Base-by-base conservation (phyloP, 2,329 filamentous ascomycete genomes). In the Sclerotinia borealis region DNA sequence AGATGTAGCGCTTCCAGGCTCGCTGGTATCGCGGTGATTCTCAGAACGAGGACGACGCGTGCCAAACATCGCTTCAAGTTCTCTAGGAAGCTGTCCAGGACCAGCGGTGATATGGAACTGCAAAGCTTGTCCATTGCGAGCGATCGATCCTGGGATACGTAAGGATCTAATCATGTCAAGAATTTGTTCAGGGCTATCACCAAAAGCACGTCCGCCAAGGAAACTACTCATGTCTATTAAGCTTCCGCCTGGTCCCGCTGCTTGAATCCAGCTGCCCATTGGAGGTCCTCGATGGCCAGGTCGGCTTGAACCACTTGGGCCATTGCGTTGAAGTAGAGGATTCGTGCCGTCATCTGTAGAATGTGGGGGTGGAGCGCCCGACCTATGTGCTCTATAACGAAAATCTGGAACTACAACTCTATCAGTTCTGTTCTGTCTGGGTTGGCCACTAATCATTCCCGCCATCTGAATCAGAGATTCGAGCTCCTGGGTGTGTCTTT, bases 341-440 rank as follows among this genome's bases (percentile, higher is more conserved):
- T 98, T 97, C 27, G 87, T 82, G 4, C 92, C 92, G 73, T 97
- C 93, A 68, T 96, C 92, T 34, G 81, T 81, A 63, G 83, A 81
- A 59, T 83, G 77, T 37, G 83, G 79, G 25, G 77, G 65, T 45
- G 69, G 65, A 39, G 79, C 80, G 52, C 80, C 80, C 60, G 82
- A 75, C 63, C 85, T 80, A 69, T 86, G 82, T 9, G 78, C 76
- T 65, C 80, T 77, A 68, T 84, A 79, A 60, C 76, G 74, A 50
- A 69, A 72, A 58, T 73, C 71, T 17, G 70, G 69, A 41, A 71
- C 72, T 71, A 75, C 64, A 68, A 71, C 45, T 34, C 64, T 49
- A 71, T 77, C 72, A 78, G 73, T 68, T 68, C 67, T 69, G 60
- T 43, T 48, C 36, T 59, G 41, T 59, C 39, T 37, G n/a, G 19